Evolutionary conservation across 2,329 filamentous ascomycete species (phyloP).

Genomic region (Hirsutella rhossiliensis): DNA sequence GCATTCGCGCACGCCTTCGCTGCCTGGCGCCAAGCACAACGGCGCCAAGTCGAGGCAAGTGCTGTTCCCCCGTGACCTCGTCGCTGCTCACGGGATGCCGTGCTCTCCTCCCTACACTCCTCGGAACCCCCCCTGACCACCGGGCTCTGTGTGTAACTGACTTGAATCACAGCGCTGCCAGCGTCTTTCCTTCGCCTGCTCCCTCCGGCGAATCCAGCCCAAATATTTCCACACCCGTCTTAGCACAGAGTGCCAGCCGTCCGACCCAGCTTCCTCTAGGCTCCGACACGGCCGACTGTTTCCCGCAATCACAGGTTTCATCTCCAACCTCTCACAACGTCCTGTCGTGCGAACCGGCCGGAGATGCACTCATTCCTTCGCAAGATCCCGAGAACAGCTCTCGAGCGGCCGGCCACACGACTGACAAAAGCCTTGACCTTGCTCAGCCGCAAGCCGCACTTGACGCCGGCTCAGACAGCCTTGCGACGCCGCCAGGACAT

Average conservation of each 20-base stretch:
- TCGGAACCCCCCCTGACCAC: background rate
- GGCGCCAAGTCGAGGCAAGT: background rate
- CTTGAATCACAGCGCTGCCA: slow-evolving; percentile 4
- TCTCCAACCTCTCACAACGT: background rate
- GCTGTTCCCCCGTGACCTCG: too few relatives aligned
- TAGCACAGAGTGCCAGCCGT: background rate
- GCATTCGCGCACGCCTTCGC: background rate
- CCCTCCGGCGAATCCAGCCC: slow-evolving; percentile 50
- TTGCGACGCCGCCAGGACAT: background rate
- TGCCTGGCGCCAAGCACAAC: background rate
- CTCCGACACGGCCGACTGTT: background rate
- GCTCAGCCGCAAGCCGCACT: background rate
- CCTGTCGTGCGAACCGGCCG: background rate
- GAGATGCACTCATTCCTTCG: too few relatives aligned
- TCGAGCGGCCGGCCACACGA: background rate
- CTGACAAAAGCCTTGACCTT: too few relatives aligned
- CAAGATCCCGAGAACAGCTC: background rate
- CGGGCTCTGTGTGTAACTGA: slow-evolving; percentile 2
- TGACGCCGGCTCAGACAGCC: background rate
- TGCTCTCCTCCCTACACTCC: too few relatives aligned
- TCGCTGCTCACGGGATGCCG: too few relatives aligned
- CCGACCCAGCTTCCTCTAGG: background rate
- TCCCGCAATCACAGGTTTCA: background rate
- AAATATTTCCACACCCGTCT: slow-evolving; percentile 1
- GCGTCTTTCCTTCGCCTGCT: slow-evolving; percentile 48